A percentile compares a stretch with the other conserved stretches of the same genome.
These are phyloP conservation scores for Sideroxylon spinosum DNA, from an alignment of 179 eudicot species.

Conservation along the genomic window DNA sequence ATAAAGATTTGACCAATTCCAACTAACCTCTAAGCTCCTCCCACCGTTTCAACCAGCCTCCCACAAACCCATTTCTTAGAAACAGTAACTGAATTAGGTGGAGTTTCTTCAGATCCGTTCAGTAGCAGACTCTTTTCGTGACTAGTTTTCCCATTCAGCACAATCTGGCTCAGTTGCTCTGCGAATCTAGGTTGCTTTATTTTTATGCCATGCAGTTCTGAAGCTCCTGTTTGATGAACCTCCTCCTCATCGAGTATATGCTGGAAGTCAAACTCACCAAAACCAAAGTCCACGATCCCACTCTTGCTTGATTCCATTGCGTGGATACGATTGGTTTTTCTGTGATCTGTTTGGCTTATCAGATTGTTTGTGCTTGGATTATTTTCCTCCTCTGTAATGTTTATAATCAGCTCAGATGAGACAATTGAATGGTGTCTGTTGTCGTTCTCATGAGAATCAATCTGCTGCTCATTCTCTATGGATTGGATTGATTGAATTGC, in stretches of 20 bases:
- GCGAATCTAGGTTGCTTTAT: constrained; percentile 20
- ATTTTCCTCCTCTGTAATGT: constrained; percentile 17
- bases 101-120: constrained; percentile 26
- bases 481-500: constrained; percentile 63
- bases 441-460: constrained; percentile 19
- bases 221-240: constrained; percentile 3
- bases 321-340: constrained; percentile 28
- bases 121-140: not conserved
- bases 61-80: constrained; percentile 89
- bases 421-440: not conserved
- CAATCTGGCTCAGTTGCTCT: constrained; percentile 11
- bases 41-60: constrained; percentile 65
- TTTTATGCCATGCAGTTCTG: constrained; percentile 12
- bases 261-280: constrained; percentile 20
- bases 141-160: too few relatives aligned
- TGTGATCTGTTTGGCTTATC: not conserved
- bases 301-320: constrained; percentile 16
- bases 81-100: constrained; percentile 16
- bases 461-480: constrained; percentile 35
- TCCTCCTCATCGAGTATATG: constrained; percentile 25
- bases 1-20: too few relatives aligned
- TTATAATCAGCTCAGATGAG: constrained; percentile 12
- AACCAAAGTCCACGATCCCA: constrained; percentile 22
- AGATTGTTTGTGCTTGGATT: not conserved
- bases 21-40: constrained; percentile 22